Evolutionary conservation across 805 yeast genomes (phyloP), one percentile per base, ranked within the genome.

Genomic region (Groenewaldozyma salmanticensis): DNA sequence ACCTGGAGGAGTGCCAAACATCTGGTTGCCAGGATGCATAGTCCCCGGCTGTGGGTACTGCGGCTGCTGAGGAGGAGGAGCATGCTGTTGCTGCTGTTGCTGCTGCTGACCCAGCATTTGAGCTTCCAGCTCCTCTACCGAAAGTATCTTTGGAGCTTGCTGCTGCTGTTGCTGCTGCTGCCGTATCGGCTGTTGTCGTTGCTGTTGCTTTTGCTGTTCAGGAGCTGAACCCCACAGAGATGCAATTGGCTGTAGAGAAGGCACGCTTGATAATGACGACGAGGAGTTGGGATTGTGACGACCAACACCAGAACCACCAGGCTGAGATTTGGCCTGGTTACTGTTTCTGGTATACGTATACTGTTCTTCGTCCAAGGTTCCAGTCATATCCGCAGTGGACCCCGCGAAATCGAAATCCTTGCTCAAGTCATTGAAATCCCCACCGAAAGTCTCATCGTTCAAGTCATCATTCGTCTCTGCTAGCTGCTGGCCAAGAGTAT

Each of bases 111-210:
- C 68, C 44, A 77, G 66, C 56, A 80, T 66, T 52, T 77, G 85
- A 5, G 94, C 85, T 62, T 87, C 95, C 49, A 87, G 74, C 52
- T 87, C 94, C 57, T 82, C 90, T 58, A 85, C 67, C 7, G 95
- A 81, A 51, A 82, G 61, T 18, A 80, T 70, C 51, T 71, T 72
- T 50, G 67, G 67, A 6, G 33, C 29, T n/a, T n/a, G n/a, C n/a
- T n/a, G n/a, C n/a, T n/a, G n/a, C n/a, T n/a, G n/a, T n/a, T n/a
- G n/a, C n/a, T n/a, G n/a, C n/a, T n/a, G n/a, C n/a, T n/a, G n/a
- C n/a, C n/a, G n/a, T n/a, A n/a, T n/a, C 16, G 40, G 22, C n/a
- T 38, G 38, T 9, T 5, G 34, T 4, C 7, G 22, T 6, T 35
- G 11, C 9, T 15, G 34, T 9, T 35, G 33, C 27, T 19, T 52